These are phyloP conservation scores for Trametes versicolor DNA, from an alignment of 1,284 basidiomycete species.

Conservation along the genomic window DNA sequence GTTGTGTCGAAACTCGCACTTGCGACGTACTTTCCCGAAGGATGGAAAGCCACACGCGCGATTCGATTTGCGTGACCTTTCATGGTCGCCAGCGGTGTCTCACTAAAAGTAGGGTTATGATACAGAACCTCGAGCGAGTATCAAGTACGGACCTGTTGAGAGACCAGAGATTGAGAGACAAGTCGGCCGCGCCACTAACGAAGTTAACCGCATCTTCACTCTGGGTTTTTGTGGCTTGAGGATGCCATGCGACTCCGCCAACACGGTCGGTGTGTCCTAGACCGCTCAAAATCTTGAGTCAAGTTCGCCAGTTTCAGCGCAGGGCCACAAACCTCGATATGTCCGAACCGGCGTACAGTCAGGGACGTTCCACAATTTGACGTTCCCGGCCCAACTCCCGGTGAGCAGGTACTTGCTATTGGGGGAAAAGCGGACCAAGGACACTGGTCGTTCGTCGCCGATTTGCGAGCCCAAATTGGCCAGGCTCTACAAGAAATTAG, in stretches of 20 bases:
- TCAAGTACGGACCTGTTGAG: slow-evolving; percentile 69
- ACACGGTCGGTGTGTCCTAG: slow-evolving; percentile 90
- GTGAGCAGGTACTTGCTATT: slow-evolving; percentile 90
- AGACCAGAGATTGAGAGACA: slow-evolving; percentile 90
- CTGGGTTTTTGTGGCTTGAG: slow-evolving; percentile 88
- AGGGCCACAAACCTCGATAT: slow-evolving; percentile 66
- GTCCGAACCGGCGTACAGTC: slow-evolving; percentile 82
- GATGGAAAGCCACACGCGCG: slow-evolving; percentile 95
- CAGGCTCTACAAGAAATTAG: slow-evolving; percentile 67
- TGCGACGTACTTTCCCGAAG: slow-evolving; percentile 91
- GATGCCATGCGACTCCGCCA: slow-evolving; percentile 98
- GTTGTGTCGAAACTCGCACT: slow-evolving; percentile 98
- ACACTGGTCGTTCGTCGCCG: slow-evolving; percentile 94
- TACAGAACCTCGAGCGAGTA: not conserved
- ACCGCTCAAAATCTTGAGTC: not conserved
- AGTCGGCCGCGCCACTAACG: slow-evolving; percentile 92
- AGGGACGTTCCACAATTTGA: slow-evolving; percentile 96
- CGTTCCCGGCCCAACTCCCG: slow-evolving; percentile 94
- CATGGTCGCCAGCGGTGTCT: slow-evolving; percentile 83
- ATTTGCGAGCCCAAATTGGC: slow-evolving; percentile 97
- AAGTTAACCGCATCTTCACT: slow-evolving; percentile 80
- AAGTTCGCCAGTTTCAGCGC: not conserved
- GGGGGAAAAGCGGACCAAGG: slow-evolving; percentile 95
- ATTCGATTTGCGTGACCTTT: slow-evolving; percentile 93
- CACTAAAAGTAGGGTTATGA: slow-evolving; percentile 53